Conservation (phyloP, 768 basidiomycete genomes). For the Boletellus ananas region DNA sequence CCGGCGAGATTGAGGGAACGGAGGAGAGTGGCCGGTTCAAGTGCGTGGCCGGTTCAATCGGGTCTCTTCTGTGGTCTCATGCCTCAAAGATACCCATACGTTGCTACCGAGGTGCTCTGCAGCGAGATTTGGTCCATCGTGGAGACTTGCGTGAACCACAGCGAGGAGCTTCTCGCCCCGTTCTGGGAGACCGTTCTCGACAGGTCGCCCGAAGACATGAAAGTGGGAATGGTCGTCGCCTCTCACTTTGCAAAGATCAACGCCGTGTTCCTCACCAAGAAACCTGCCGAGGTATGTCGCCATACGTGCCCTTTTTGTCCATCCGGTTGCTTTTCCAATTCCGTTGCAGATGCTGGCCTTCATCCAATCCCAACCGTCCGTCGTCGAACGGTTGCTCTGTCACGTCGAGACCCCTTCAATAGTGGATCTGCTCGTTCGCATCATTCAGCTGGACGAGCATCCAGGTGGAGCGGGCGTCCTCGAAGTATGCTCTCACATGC, state of each 20-base stretch:
- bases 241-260: slow-evolving; percentile 96
- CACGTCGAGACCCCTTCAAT: slow-evolving; percentile 90
- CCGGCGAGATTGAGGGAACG: slow-evolving; percentile 79
- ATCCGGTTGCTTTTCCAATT: slow-evolving; percentile 14
- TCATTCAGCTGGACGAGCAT: slow-evolving; percentile 86
- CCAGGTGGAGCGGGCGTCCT: slow-evolving; percentile 78
- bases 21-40: slow-evolving; percentile 79
- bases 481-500: slow-evolving; percentile 59
- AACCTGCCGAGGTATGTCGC: slow-evolving; percentile 75
- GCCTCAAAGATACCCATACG: slow-evolving; percentile 73
- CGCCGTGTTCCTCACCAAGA: slow-evolving; percentile 81
- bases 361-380: slow-evolving; percentile 75
- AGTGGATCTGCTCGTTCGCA: slow-evolving; percentile 85
- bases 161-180: slow-evolving; percentile 68
- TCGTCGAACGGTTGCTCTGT: slow-evolving; percentile 76
- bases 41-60: slow-evolving; percentile 43
- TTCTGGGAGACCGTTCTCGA: slow-evolving; percentile 93
- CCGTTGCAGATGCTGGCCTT: slow-evolving; percentile 81
- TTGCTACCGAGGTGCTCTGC: slow-evolving; percentile 92
- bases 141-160: slow-evolving; percentile 76
- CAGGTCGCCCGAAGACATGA: slow-evolving; percentile 79
- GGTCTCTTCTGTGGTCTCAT: slow-evolving; percentile 7
- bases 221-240: slow-evolving; percentile 80
- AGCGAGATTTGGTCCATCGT: slow-evolving; percentile 95
- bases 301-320: slow-evolving; percentile 5